Base-by-base conservation (phyloP, 2,329 filamentous ascomycete species). In the Alternaria triticina region DNA sequence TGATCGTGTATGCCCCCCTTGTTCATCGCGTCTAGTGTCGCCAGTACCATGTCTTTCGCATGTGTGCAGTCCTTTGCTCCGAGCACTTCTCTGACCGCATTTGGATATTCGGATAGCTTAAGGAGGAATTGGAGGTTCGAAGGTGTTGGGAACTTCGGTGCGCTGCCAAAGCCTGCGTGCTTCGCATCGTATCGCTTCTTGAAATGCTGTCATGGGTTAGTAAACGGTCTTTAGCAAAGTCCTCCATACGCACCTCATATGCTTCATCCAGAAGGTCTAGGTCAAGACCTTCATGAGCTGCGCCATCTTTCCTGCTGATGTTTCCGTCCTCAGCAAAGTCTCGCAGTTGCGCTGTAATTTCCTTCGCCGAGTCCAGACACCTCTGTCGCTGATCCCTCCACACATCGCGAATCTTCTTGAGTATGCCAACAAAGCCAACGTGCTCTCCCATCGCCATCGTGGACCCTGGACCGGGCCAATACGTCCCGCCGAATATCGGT, bases 401-500 rank as follows among this genome's bases (percentile, higher is more conserved):
- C 12, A 89, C 84, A 65, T 86, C 83, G 9, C 84, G 73, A 22
- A 98, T 87, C 80, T 96, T 97, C 71, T 91, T 86, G 54, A 97
- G 79, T 33, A 98, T 93, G 20, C 90, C 89, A 44, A 97, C 84
- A 72, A 97, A 97, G 45, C 92, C 90, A n/a, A 92, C 86, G 5
- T 90, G 87, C 49, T 85, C 85, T 23, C 82, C 81, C 33, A 80
- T 76, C 6, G 76, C 76, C 70, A 75, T 82, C 64, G 79, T 84
- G 5, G 89, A 87, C 52, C 89, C 90, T 0, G 94, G 92, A 0
- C 92, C 92, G 5, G 94, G 93, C 92, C 94, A 98, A 80, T 97
- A 98, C 9, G 95, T 97, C 23, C 95, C 95, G 40, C 96, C 96
- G 80, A 97, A 98, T 10, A 99, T 91, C 0, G 96, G 96, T 75